A percentile compares a stretch with the other conserved stretches of the same genome.
Evolutionary conservation across 345 rosid genomes (phyloP).

Genomic region (Sisymbrium altissimum): DNA sequence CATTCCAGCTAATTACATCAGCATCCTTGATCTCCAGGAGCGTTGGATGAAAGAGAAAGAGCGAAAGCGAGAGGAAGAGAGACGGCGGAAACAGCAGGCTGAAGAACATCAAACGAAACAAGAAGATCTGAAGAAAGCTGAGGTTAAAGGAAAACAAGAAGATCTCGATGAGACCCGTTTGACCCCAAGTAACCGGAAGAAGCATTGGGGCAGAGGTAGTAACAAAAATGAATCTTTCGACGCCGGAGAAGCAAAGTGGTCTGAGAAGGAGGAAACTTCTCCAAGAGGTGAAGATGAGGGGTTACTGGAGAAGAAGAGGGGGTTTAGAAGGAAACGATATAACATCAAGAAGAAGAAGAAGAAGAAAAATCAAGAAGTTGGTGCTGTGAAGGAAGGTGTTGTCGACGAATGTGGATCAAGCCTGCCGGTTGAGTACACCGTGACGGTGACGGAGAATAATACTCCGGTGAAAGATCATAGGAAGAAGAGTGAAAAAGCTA

Average conservation of each 20-base stretch:
- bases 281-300: not conserved
- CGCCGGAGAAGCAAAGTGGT: constrained; percentile 1
- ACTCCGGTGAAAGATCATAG: not conserved
- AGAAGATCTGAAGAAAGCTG: constrained; percentile 12
- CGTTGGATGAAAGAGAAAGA: constrained; percentile 27
- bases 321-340: not conserved
- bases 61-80: constrained; percentile 12
- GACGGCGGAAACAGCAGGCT: not conserved
- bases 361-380: not conserved
- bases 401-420: constrained; percentile 4
- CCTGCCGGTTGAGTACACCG: not conserved
- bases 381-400: not conserved
- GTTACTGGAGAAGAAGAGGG: not conserved
- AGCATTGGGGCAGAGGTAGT: not conserved
- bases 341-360: not conserved
- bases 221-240: not conserved
- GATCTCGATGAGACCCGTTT: not conserved
- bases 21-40: constrained; percentile 24
- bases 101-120: constrained; percentile 2
- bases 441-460: not conserved
- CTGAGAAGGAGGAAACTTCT: not conserved
- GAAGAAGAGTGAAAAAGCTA: not conserved
- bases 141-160: not conserved
- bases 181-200: not conserved
- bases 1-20: constrained; percentile 25